A percentile compares a stretch with the other conserved stretches of the same genome.
Conservation (phyloP, 1,139 yeast species). For the Zygoascus sp. region DNA sequence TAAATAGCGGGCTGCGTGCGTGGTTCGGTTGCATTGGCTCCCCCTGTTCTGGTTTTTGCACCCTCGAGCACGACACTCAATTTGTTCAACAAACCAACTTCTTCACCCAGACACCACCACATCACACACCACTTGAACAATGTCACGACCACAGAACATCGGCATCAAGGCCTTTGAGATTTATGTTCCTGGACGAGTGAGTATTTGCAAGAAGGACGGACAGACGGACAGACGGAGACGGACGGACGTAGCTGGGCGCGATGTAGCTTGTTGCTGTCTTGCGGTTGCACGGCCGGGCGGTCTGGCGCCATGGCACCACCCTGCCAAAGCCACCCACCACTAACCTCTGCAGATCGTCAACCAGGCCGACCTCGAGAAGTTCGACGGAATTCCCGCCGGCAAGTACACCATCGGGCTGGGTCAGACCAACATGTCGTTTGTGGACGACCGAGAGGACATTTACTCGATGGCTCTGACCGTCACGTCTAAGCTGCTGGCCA, state of each 20-base stretch:
- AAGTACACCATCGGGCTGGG: conserved; percentile 98
- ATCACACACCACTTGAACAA: background rate
- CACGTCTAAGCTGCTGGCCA: conserved; percentile 65
- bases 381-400: conserved; percentile 84
- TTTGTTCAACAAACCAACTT: background rate
- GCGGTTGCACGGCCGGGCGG: too few relatives aligned
- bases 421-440: conserved; percentile 96
- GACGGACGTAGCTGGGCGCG: too few relatives aligned
- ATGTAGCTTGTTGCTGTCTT: too few relatives aligned
- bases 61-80: background rate
- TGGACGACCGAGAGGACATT: conserved; percentile 95
- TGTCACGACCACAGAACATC: conserved; percentile 59
- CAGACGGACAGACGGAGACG: too few relatives aligned
- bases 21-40: too few relatives aligned
- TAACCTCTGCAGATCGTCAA: conserved; percentile 56
- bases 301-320: background rate
- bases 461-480: conserved; percentile 89
- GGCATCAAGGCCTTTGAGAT: conserved; percentile 96
- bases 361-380: conserved; percentile 82
- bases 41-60: too few relatives aligned
- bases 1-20: too few relatives aligned
- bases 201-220: conserved; percentile 21
- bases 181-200: conserved; percentile 69
- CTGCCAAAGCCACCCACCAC: background rate
- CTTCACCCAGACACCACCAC: background rate